Conservation (phyloP, 805 yeast genomes). For the Schizosaccharomyces cryophilus region DNA sequence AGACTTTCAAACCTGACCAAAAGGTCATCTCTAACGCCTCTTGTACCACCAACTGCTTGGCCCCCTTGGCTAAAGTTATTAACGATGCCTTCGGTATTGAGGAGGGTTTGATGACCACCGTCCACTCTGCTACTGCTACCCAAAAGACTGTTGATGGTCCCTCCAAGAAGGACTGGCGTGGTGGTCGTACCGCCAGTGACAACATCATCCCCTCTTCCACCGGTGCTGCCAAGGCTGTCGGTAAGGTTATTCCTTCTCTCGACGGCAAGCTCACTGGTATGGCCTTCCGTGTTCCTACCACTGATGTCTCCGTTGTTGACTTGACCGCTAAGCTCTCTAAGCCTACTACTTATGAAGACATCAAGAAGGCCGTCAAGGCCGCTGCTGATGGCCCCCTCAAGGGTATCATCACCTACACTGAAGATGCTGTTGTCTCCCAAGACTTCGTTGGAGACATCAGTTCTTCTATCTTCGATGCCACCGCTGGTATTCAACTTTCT, state of each 20-base stretch:
- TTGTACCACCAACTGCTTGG: slow-evolving; percentile 87
- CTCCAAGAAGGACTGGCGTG: slow-evolving; percentile 95
- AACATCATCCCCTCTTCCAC: slow-evolving; percentile 89
- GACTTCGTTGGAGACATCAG: slow-evolving; percentile 66
- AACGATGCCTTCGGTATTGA: slow-evolving; percentile 69
- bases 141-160: slow-evolving; percentile 95
- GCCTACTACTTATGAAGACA: slow-evolving; percentile 60
- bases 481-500: slow-evolving; percentile 72
- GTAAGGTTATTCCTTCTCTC: slow-evolving; percentile 75
- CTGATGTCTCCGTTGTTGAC: slow-evolving; percentile 82
- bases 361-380: slow-evolving; percentile 48
- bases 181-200: slow-evolving; percentile 90
- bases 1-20: slow-evolving; percentile 50
- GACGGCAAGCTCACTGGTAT: slow-evolving; percentile 87
- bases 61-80: slow-evolving; percentile 78
- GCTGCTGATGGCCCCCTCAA: slow-evolving; percentile 55
- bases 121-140: slow-evolving; percentile 87
- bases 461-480: slow-evolving; percentile 76
- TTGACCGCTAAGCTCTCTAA: slow-evolving; percentile 62
- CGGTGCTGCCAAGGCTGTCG: slow-evolving; percentile 95
- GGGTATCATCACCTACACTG: slow-evolving; percentile 75
- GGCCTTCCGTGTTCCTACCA: slow-evolving; percentile 84
- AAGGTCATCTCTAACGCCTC: slow-evolving; percentile 75
- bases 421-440: slow-evolving; percentile 74
- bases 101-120: slow-evolving; percentile 88